Evolutionary conservation across 2,329 filamentous ascomycete genomes (phyloP).

Genomic region (Trichoderma guizhouense): DNA sequence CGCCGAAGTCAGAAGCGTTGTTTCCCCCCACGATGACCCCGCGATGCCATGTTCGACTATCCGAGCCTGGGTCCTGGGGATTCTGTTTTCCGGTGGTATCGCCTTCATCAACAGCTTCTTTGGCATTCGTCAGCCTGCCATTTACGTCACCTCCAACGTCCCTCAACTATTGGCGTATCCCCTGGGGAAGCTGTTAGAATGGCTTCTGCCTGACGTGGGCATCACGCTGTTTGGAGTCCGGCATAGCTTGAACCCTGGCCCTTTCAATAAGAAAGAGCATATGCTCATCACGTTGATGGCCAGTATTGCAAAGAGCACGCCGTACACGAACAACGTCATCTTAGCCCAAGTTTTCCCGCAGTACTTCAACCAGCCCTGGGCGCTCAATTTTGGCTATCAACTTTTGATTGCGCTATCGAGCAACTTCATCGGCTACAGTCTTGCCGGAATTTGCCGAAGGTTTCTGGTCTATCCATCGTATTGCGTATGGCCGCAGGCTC

Average conservation of each 20-base stretch:
- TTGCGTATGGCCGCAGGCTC: slow-evolving; percentile 50
- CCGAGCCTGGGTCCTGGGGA: slow-evolving; percentile 49
- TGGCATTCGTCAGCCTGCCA: slow-evolving; percentile 49
- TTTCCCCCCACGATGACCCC: slow-evolving; percentile 53
- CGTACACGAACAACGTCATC: slow-evolving; percentile 48
- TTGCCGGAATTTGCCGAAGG: slow-evolving; percentile 48
- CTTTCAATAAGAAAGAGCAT: slow-evolving; percentile 58
- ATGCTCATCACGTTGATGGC: slow-evolving; percentile 59
- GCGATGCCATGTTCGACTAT: slow-evolving; percentile 48
- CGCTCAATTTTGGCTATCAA: slow-evolving; percentile 42
- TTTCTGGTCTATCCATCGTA: slow-evolving; percentile 52
- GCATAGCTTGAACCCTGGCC: slow-evolving; percentile 49
- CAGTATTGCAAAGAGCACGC: slow-evolving; percentile 46
- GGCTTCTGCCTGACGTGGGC: slow-evolving; percentile 43
- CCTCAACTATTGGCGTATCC: slow-evolving; percentile 49
- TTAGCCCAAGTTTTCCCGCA: slow-evolving; percentile 44
- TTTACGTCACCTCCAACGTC: slow-evolving; percentile 50
- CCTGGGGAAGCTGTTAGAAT: slow-evolving; percentile 43
- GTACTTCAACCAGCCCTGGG: slow-evolving; percentile 41
- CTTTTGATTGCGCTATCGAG: slow-evolving; percentile 45
- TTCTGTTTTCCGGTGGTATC: slow-evolving; percentile 44
- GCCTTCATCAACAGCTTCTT: slow-evolving; percentile 54
- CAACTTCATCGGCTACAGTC: slow-evolving; percentile 53
- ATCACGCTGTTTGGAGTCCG: slow-evolving; percentile 40
- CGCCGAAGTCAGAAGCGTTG: slow-evolving; percentile 52